Conservation (phyloP, 2,329 filamentous ascomycete genomes). For the Aspergillus aculeatinus region DNA sequence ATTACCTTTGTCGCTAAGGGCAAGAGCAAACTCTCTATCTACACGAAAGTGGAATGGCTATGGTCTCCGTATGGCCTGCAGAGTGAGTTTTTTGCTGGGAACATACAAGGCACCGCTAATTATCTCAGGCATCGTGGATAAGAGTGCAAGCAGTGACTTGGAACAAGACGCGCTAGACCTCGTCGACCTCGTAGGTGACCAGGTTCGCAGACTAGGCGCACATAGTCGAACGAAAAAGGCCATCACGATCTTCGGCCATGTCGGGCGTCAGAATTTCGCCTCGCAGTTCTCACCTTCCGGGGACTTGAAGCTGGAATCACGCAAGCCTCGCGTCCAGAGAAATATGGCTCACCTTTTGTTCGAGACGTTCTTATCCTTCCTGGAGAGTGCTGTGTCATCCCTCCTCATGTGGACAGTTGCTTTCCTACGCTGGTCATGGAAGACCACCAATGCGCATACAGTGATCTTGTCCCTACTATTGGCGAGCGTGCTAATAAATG, state of each 20-base stretch:
- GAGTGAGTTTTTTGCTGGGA: conserved; percentile 32
- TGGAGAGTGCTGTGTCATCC: conserved; percentile 71
- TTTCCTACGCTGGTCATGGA: conserved; percentile 63
- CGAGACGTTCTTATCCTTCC: conserved; percentile 70
- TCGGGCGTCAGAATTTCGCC: conserved; percentile 45
- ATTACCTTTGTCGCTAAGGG: conserved; percentile 92
- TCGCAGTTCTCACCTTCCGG: conserved; percentile 39
- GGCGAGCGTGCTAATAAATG: conserved; percentile 69
- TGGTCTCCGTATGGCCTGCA: conserved; percentile 57
- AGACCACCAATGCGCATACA: conserved; percentile 69
- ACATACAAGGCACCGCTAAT: conserved; percentile 2
- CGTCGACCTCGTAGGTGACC: conserved; percentile 51
- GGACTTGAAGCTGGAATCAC: conserved; percentile 40
- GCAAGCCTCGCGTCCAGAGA: conserved; percentile 60
- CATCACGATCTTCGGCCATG: conserved; percentile 49
- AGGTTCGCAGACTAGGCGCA: conserved; percentile 48
- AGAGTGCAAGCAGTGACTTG: conserved; percentile 69
- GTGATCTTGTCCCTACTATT: conserved; percentile 69
- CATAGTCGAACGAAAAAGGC: conserved; percentile 51
- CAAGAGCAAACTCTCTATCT: conserved; percentile 86
- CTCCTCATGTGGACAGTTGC: conserved; percentile 76
- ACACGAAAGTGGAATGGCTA: conserved; percentile 83
- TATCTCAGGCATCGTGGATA: conserved; percentile 52
- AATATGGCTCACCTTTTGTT: conserved; percentile 67
- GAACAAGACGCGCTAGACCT: conserved; percentile 50